A percentile compares a stretch with the other conserved stretches of the same genome.
Conservation (phyloP, 2,329 filamentous ascomycete genomes). For the Trichoderma oligosporum region DNA sequence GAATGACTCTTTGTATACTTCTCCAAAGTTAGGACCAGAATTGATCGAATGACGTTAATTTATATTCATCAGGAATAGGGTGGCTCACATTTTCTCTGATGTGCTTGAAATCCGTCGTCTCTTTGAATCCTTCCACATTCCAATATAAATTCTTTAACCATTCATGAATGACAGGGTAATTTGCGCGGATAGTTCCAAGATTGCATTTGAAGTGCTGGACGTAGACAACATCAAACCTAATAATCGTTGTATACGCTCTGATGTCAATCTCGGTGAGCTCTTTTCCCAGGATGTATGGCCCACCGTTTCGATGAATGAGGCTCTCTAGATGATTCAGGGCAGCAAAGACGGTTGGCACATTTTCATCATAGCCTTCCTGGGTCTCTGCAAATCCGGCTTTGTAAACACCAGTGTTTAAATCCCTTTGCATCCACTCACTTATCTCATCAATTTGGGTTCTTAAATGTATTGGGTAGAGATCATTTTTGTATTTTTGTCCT, state of each 20-base stretch:
- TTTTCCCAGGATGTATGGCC: slow-evolving; percentile 61
- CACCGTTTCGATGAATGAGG: slow-evolving; percentile 43
- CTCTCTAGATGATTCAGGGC: slow-evolving; percentile 62
- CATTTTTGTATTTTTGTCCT: slow-evolving; percentile 40
- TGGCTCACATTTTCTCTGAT: slow-evolving; percentile 56
- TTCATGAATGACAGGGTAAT: slow-evolving; percentile 62
- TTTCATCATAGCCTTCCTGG: slow-evolving; percentile 62
- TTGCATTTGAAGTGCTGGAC: slow-evolving; percentile 65
- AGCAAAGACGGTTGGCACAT: slow-evolving; percentile 58
- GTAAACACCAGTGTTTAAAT: slow-evolving; percentile 47
- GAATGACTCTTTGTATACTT: slow-evolving; percentile 29
- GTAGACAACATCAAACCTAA: slow-evolving; percentile 66
- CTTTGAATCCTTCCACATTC: slow-evolving; percentile 49
- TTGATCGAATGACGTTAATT: too few relatives aligned
- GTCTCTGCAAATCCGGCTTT: slow-evolving; percentile 62
- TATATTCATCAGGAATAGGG: background rate
- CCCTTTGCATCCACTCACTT: slow-evolving; percentile 63
- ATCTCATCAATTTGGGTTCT: slow-evolving; percentile 56
- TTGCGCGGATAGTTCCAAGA: slow-evolving; percentile 57
- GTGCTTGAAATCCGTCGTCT: slow-evolving; percentile 61
- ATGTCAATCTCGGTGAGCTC: slow-evolving; percentile 66
- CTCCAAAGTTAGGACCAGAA: background rate
- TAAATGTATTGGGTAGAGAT: slow-evolving; percentile 54
- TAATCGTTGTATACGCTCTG: slow-evolving; percentile 60
- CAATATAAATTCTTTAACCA: slow-evolving; percentile 70